Conservation (phyloP, 495 filamentous ascomycete species). For the Hypoxylon crocopeplum region DNA sequence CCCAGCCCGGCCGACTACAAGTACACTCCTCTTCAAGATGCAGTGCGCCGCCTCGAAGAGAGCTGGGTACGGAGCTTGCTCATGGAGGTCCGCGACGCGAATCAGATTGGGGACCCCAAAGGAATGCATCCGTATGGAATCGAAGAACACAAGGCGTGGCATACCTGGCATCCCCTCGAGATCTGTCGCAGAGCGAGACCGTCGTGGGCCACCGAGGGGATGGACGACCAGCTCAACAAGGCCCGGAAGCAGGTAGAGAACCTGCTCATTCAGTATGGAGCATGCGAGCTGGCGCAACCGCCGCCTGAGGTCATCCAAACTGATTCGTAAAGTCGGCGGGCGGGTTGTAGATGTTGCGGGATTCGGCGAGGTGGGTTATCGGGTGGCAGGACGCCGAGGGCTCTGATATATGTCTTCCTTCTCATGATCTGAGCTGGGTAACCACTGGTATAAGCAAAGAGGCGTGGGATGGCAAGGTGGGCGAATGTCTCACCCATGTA, state of each 20-base stretch:
- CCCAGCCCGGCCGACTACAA: constrained; percentile 7
- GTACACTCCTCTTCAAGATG: constrained; percentile 26
- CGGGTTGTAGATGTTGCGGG: too few relatives aligned
- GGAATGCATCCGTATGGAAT: constrained; percentile 6
- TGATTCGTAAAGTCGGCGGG: background rate
- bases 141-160: background rate
- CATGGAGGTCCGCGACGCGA: constrained; percentile 21
- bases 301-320: background rate
- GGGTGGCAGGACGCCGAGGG: too few relatives aligned
- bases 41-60: constrained; percentile 19
- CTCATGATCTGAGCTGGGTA: too few relatives aligned
- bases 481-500: too few relatives aligned
- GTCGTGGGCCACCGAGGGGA: background rate
- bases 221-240: constrained; percentile 3
- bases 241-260: constrained; percentile 13
- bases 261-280: constrained; percentile 26
- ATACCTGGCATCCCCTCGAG: constrained; percentile 15
- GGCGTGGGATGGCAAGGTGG: too few relatives aligned
- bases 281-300: background rate
- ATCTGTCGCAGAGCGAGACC: constrained; percentile 12
- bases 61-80: constrained; percentile 23
- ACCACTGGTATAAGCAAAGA: too few relatives aligned
- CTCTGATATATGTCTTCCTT: too few relatives aligned
- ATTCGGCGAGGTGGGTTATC: too few relatives aligned
- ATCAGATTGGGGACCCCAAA: constrained; percentile 8